Evolutionary conservation across 2,329 filamentous ascomycete species (phyloP), one percentile per base, ranked within the genome.

Genomic region (Aspergillus niger): DNA sequence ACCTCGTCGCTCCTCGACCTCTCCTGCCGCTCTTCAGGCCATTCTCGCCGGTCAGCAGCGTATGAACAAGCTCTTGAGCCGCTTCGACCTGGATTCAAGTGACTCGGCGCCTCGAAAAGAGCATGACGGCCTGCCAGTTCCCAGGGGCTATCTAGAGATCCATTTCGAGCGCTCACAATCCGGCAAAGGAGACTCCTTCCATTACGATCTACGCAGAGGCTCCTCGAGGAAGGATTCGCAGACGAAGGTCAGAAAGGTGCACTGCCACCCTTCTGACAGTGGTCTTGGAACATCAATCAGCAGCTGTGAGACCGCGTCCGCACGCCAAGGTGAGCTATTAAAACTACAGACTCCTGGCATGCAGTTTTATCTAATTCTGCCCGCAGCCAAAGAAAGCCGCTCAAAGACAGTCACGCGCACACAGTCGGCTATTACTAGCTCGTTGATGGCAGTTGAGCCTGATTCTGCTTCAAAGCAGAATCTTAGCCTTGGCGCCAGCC

Each of bases 221-320:
- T 51, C 81, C 65, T 70, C 72, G 62, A 81, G 82, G 74, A 70
- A 55, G 64, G 57, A 52, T 28, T 20, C 52, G 32, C 55, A 44
- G 30, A 41, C 36, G 26, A 67, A 61, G 55, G 32, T 55, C 50
- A 63, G 61, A 39, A 52, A 58, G 55, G 64, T 54, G 39, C 84
- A 88, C 72, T 85, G 87, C 71, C 89, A 92, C 77, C 85, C 86
- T 61, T 95, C 91, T 15, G 93, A 97, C 79, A 96, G 92, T 74
- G 93, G 92, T 57, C 82, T 97, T 65, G 93, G 93, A 55, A 90
- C 91, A 47, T 97, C 92, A 44, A 83, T 97, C 70, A 85, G 82
- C 62, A 90, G 86, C 51, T 83, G 80, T 36, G 76, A 78, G 58
- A 80, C 79, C 58, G 64, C 72, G 47, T 68, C 70, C 13, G 82